Base-by-base conservation (phyloP, 2,329 filamentous ascomycete species). In the Aspergillus ruber region DNA sequence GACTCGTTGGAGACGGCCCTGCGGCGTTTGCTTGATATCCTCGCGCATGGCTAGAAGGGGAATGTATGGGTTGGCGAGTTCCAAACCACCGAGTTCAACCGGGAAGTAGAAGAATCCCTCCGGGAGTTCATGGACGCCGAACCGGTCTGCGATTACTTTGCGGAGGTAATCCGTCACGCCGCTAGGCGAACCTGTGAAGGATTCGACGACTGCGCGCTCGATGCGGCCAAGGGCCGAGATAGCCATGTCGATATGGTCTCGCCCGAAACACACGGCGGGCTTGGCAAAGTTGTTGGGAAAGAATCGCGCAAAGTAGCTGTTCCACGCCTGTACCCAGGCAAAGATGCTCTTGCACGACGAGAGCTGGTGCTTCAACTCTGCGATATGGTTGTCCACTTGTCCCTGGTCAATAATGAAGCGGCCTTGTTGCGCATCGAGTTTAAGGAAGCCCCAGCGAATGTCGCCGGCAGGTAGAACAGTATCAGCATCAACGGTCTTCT, bases 401-500 rank as follows among this genome's bases (percentile, higher is more conserved):
- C 55, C 50, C 54, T 81, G 75, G 52, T 85, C 79, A 46, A 85
- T 83, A 43, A 78, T 65, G 56, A 84, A 85, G 6, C 71, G 71
- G 7, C 79, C 78, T 0, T 73, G 69, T 23, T 67, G 53, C 1
- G 76, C 65, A 27, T 82, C 77, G 3, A 86, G 68, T 35, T 69
- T 69, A 20, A 86, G 69, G 56, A 84, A 82, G 0, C 80, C 81
- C 79, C 79, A 83, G 29, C 74, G 70, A 35, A 83, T 76, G 6
- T 76, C 69, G 1, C 80, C 80, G 3, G 56, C 44, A 1, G 81
- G 80, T 3, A 83, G 71, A 13, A 46, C 47, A 2, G 15, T 10
- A 17, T 55, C 29, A 46, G 55, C 13, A 56, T 53, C 7, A n/a
- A 29, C 18, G 12, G 25, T 4, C 18, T 40, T 15, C 8, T n/a